Evolutionary conservation across 2,329 filamentous ascomycete species (phyloP), one percentile per base, ranked within the genome.

Genomic region (Fusarium incarnatum): DNA sequence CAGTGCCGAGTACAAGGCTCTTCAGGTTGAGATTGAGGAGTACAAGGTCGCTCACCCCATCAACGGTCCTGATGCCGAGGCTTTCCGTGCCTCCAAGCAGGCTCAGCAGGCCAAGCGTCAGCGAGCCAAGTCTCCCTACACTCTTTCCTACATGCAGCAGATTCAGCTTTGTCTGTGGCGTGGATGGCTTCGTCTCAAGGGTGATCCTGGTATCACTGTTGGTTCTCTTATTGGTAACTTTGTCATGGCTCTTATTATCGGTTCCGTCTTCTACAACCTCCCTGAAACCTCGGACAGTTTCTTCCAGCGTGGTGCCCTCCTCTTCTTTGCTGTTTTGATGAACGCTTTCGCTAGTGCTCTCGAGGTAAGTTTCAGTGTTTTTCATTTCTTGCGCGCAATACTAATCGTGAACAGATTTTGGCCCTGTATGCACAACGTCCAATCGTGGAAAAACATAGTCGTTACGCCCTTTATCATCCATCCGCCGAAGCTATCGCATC

Each of bases 381-480:
- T 8, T 25, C 30, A 20, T 4, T 6, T 16, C 1, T 15, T 6
- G 5, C 6, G 41, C 3, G 11, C 15, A 40, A 45, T 3, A 46
- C 61, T 64, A 13, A 67, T 59, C n/a, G 1, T 3, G 0, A 5
- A 1, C 64, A 91, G 85, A 96, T 97, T 77, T 81, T 96, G 34
- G 94, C 92, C 0, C 86, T 97, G 7, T 98, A 96, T 77, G 88
- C 92, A 4, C 94, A 97, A 86, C 91, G 94, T 40, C 92, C 92
- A 2, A 97, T 97, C 74, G 93, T 98, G 64, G 94, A 97, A 77
- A 97, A 97, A 78, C 94, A 98, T 74, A 83, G 86, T 59, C 89
- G 92, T 61, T 97, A 97, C 77, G 94, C 94, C 20, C 85, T 97
- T 20, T 97, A 97, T 75, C 94, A 97, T 75, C 94, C 94, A 0